Percentiles rank a stretch among this genome's conserved stretches.
Evolutionary conservation across 805 yeast species (phyloP).

Genomic region (Ascoidea tarda): DNA sequence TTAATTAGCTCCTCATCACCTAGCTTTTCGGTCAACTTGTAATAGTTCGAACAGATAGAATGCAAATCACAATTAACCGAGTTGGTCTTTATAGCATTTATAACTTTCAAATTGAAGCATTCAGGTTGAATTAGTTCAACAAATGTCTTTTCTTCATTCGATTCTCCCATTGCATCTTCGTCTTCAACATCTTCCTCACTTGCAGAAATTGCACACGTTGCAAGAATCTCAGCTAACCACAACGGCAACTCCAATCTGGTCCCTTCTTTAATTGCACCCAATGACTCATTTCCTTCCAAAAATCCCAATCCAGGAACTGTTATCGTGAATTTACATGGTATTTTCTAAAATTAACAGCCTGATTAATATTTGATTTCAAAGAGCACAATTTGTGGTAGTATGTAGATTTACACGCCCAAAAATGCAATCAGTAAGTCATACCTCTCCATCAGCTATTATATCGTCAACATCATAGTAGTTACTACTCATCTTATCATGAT

Average conservation of each 20-base stretch:
- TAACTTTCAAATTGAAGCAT: conserved; percentile 44
- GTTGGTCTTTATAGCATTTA: conserved; percentile 73
- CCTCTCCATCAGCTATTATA: conserved; percentile 51
- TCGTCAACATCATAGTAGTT: conserved; percentile 66
- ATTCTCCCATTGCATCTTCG: conserved; percentile 16
- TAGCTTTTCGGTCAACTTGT: conserved; percentile 66
- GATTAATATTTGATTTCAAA: no score
- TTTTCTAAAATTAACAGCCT: conserved; percentile 21
- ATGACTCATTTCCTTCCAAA: conserved; percentile 59
- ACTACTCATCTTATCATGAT: conserved; percentile 14
- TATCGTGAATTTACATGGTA: conserved; percentile 69
- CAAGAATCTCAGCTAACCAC: conserved; percentile 78
- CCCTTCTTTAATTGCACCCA: conserved; percentile 33
- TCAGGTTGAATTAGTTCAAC: conserved; percentile 61
- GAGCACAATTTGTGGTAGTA: no score
- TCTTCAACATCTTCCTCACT: conserved; percentile 19
- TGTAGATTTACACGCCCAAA: no score
- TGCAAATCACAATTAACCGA: conserved; percentile 56
- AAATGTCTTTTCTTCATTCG: conserved; percentile 28
- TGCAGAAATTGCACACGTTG: conserved; percentile 26
- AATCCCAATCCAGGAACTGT: conserved; percentile 82
- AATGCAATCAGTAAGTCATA: conserved; percentile 11
- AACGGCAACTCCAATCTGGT: conserved; percentile 68
- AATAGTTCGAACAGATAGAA: conserved; percentile 51
- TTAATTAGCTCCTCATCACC: conserved; percentile 50